Evolutionary conservation across 371 early-diverging fungal genomes (phyloP), one percentile per base, ranked within the genome.

Genomic region (Capniomyces stellatus): DNA sequence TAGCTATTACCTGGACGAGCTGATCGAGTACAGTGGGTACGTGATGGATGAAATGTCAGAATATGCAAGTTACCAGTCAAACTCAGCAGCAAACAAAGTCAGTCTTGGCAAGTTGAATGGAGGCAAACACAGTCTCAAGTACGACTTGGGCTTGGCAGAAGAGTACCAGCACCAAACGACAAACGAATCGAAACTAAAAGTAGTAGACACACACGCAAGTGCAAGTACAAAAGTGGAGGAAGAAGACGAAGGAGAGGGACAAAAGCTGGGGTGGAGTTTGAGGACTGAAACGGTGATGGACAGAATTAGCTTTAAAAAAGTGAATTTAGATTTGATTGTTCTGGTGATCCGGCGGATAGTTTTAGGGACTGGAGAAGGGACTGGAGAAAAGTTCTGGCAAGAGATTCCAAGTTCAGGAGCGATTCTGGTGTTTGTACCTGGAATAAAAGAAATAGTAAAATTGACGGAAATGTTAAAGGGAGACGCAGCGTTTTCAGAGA

Each of bases 341-440:
- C 35, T 48, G 15, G 22, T 64, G 3, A 18, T 64, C 1, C 47
- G 40, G n/a, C 50, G 39, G 12, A 52, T 64, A 1, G 21, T 44
- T 23, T n/a, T 19, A 12, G n/a, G 27, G 21, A n/a, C 21, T 22
- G 46, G n/a, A 4, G 27, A 44, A 10, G 8, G 8, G 10, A 23
- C 4, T 19, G 27, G 24, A 0, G 61, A 52, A 10, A 55, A 57
- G 15, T 23, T 64, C 19, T 42, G 43, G 22, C 25, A 43, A 12
- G 25, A 59, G 2, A 22, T 64, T 1, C 53, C 35, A 15, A 52
- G 46, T 10, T 42, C 56, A 1, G 64, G 63, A 23, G 54, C 91
- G 0, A 79, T 92, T 13, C 66, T 94, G 43, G 74, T 89, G 6
- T 92, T 94, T 52, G 58, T 93, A 51, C 89, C 93, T 0, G 94